A percentile compares a stretch with the other conserved stretches of the same genome.
These are phyloP conservation scores for Oryza nivara DNA, from an alignment of 176 grass and related monocot species.

Conservation along the genomic window DNA sequence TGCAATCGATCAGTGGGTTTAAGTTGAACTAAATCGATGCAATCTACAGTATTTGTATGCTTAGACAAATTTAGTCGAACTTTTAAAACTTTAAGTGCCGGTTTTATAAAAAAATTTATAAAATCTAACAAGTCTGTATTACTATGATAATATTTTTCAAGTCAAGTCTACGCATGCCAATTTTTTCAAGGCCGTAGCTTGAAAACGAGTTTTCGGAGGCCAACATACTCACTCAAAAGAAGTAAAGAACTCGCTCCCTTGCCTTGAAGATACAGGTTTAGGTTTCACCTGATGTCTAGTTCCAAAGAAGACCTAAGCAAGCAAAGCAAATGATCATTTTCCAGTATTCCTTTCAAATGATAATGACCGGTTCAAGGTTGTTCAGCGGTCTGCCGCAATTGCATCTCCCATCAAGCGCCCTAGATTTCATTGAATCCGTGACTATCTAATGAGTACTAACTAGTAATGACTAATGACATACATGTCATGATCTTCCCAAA, in stretches of 20 bases:
- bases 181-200: too few relatives aligned
- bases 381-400: background rate
- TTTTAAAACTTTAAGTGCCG: too few relatives aligned
- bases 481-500: background rate
- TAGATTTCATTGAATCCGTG: background rate
- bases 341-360: background rate
- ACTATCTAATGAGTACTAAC: background rate
- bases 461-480: background rate
- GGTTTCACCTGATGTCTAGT: background rate
- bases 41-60: too few relatives aligned
- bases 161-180: too few relatives aligned
- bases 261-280: conserved; percentile 10
- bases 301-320: background rate
- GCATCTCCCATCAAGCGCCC: background rate
- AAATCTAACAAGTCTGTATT: too few relatives aligned
- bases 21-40: too few relatives aligned
- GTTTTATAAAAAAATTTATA: too few relatives aligned
- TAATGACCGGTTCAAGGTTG: background rate
- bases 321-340: background rate
- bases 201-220: background rate
- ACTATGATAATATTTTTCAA: too few relatives aligned
- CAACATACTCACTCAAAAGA: background rate
- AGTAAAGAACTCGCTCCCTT: background rate
- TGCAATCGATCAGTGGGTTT: background rate
- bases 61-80: too few relatives aligned